These are phyloP conservation scores for Aristolochia contorta DNA, from an alignment of 164 flowering plant genomes.

Conservation along the genomic window DNA sequence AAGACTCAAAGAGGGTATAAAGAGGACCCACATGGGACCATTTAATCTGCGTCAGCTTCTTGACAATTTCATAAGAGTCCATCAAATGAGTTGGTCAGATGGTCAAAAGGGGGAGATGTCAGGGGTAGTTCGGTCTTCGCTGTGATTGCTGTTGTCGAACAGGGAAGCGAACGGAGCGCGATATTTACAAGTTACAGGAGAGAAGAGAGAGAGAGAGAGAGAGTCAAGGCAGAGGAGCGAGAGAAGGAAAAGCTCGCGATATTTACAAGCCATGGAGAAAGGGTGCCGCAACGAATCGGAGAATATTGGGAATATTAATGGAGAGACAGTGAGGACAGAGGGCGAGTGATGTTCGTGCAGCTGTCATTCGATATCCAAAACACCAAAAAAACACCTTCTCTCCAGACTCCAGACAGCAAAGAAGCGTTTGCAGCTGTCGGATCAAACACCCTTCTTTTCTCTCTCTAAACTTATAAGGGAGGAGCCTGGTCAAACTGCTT, in stretches of 20 bases:
- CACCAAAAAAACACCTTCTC: slow-evolving; percentile 1
- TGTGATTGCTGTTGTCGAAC: too few species aligned
- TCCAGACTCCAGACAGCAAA: slow-evolving; percentile 46
- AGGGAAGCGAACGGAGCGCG: not conserved
- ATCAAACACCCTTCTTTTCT: slow-evolving; percentile 14
- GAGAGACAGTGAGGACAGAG: slow-evolving; percentile 33
- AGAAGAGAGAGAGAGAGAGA: not conserved
- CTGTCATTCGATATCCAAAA: slow-evolving; percentile 47
- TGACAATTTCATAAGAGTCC: not conserved
- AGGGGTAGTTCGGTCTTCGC: not conserved
- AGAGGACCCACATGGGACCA: not conserved
- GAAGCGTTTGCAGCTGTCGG: slow-evolving; percentile 77
- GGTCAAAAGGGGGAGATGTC: not conserved
- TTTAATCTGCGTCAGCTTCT: not conserved
- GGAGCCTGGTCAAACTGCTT: not conserved
- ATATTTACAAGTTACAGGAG: not conserved
- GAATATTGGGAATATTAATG: slow-evolving; percentile 31
- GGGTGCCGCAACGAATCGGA: not conserved
- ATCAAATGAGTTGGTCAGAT: not conserved
- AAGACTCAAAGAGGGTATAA: not conserved
- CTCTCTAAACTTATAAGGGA: slow-evolving; percentile 6
- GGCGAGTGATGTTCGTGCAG: slow-evolving; percentile 23
- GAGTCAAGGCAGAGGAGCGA: too few species aligned
- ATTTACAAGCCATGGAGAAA: not conserved
- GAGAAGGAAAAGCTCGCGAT: not conserved